Base-by-base conservation (phyloP, 495 filamentous ascomycete genomes). In the Niebla homalea region DNA sequence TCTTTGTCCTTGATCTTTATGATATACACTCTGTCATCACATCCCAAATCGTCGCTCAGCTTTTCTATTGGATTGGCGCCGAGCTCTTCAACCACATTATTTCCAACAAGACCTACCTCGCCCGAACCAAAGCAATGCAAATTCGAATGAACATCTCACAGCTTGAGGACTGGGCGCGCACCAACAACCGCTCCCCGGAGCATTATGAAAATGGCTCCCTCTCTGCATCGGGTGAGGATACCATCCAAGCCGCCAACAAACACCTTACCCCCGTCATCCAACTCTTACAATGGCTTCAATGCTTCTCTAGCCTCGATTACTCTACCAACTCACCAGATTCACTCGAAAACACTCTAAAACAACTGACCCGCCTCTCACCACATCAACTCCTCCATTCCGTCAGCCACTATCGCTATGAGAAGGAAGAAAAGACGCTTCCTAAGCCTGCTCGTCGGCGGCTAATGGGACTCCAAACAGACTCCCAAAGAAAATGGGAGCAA, bases 61-160 rank as follows among this genome's bases (percentile, higher is more conserved):
- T 99, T 2, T 74, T 96, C 37, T 99, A 95, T 66, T 99, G 92
- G 92, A 75, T 99, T 14, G 83, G 92, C 2, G 89, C 90, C 0
- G 92, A 99, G 62, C 76, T 97, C 14, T 99, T 99, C 71, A 99
- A 99, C 62, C 87, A 93, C 52, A 87, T 97, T 62, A 89, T 97
- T 81, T 89, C 84, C 14, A 95, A 89, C 53, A 83, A 87, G 50
- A 87, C 89, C 63, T 99, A 96, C 59, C 76, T 99, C 6, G 89
- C 92, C 5, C 80, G 92, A 26, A 99, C 92, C 14, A 99, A 99
- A 64, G 92, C 92, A 5, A 97, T 99, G 92, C 93, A 99, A 60
- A 96, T 99, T 52, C 87, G 92, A 53, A 95, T 99, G 87, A 99
- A 99, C 62, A 80, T 97, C 22, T 97, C 92, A 4, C 79, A 76